Base-by-base conservation (phyloP, 2,329 filamentous ascomycete species). In the Fusarium pseudograminearum region DNA sequence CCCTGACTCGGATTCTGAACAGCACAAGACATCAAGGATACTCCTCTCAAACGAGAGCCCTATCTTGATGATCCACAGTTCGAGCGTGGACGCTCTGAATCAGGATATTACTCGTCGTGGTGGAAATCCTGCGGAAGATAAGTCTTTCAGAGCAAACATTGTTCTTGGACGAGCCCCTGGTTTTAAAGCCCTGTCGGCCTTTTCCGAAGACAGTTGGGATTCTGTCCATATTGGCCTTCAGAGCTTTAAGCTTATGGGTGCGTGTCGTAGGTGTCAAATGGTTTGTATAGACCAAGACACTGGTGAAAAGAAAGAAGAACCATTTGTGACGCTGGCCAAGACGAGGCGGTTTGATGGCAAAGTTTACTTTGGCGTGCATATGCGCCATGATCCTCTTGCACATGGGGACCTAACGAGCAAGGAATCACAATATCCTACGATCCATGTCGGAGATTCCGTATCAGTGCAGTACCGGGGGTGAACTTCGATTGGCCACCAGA, bases 231-330 rank as follows among this genome's bases (percentile, higher is more conserved):
- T 98, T 60, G 92, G 91, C 3, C 72, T 78, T 4, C 85, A 90
- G 61, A 78, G 80, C 12, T 92, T 93, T 73, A 84, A 91, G 65
- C 88, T 97, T 74, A 81, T 98, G 7, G 95, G 94, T 1, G 88
- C 92, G 5, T 99, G 96, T 75, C 88, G 93, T 64, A 85, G 96
- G 62, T 99, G 96, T 73, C 94, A 97, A 78, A 98, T 99, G 94
- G 91, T 99, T 12, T 98, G 95, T 77, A 89, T 98, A 46, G 90
- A 99, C 75, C 96, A 98, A 78, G 83, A 89, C 47, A 97, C 91
- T 15, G 94, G 90, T 0, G 85, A 89, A 67, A 92, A 89, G 77
- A 89, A 90, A 68, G 89, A 93, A 67, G 96, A 98, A 78, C 96
- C 96, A 0, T 97, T 96, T 76, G 87, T 92, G 5, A 98, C 94